Percentiles rank a stretch among this genome's conserved stretches.
These are phyloP conservation scores for Suillus plorans DNA, from an alignment of 768 basidiomycete species.

Conservation along the genomic window DNA sequence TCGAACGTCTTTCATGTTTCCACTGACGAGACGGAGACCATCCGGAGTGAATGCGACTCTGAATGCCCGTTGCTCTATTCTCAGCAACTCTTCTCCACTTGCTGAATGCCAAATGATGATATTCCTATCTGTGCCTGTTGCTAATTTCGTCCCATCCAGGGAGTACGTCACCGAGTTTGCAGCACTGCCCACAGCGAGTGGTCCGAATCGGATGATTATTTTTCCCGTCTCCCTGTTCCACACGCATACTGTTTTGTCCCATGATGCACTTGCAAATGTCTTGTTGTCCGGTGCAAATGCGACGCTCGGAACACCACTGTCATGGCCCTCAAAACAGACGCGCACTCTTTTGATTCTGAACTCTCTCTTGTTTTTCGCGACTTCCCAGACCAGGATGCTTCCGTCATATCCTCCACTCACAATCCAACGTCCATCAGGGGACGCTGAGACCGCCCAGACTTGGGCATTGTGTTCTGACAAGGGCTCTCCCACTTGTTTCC, in stretches of 20 bases:
- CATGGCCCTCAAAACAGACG: neutral
- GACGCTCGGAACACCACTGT: rapidly evolving
- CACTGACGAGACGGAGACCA: neutral
- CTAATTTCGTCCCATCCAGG: neutral
- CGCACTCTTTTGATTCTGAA: neutral
- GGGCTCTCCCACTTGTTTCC: neutral
- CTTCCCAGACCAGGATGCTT: neutral
- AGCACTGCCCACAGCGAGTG: neutral
- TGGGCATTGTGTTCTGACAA: neutral
- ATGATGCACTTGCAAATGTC: constrained; percentile 1
- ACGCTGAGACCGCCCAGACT: neutral
- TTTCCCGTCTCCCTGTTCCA: neutral
- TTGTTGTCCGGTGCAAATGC: neutral
- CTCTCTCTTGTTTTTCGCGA: neutral
- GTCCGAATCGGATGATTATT: neutral
- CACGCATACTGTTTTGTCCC: neutral
- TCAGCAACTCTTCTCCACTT: neutral
- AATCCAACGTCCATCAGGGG: neutral
- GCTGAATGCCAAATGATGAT: neutral
- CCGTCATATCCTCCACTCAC: neutral
- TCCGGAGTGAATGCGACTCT: neutral
- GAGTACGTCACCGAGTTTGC: neutral
- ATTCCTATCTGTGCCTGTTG: neutral
- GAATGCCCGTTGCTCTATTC: neutral
- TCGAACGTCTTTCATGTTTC: neutral